Base-by-base conservation (phyloP, 306 rosid genomes). In the Ceratonia siliqua region DNA sequence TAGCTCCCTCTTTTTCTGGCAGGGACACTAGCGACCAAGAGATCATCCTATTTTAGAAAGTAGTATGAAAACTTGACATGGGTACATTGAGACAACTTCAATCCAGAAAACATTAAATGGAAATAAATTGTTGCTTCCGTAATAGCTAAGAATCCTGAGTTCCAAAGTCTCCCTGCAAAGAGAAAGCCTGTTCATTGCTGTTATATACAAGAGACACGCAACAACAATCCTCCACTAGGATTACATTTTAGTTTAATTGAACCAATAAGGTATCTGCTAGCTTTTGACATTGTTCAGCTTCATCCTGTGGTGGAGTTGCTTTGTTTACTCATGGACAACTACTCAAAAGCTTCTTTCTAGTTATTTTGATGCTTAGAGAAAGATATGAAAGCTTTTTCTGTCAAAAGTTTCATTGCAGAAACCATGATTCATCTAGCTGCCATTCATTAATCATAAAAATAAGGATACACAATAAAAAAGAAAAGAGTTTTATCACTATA, bases 351-450 rank as follows among this genome's bases (percentile, higher is more conserved):
- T 53, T 83, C 28, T 21, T 33, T 14, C 36, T 22, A 64, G 76
- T 59, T 70, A 74, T 85, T 77, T 77, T 25, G 68, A 56, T 66
- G 72, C 76, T 46, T 57, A 42, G 30, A 46, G 21, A 25, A 67
- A 75, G 88, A 87, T 85, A 53, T 83, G 85, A 75, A 62, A 56
- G 66, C 82, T 76, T 79, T 78, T 73, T 75, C 67, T 33, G 52
- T 48, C 82, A 70, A 72, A 78, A 73, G 78, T 70, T 78, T 62
- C 72, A 32, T 39, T 36, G 81, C 63, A 72, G 22, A 28, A 49
- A 24, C 73, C 78, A 68, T 18, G 9, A 61, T 69, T 49, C 28
- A 70, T 49, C 9, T 21, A 33, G 4, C 54, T 49, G 9, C 5
- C 22, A 32, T 46, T n/a, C 33, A 54, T 45, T 52, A 14, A 42